Evolutionary conservation across 306 rosid species (phyloP).

Genomic region (Nissolia schottii): DNA sequence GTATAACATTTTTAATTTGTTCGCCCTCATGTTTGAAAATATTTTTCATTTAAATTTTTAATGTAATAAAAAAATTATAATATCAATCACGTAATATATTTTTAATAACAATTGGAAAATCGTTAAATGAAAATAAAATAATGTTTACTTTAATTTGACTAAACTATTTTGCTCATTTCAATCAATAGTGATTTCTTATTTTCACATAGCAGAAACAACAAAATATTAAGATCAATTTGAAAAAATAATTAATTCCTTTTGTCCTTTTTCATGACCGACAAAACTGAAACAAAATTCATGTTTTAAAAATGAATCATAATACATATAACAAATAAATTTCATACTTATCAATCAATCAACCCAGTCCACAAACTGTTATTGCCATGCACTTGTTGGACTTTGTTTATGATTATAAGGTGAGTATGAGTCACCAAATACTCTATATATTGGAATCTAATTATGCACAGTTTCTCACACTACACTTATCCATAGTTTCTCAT

Average conservation of each 20-base stretch:
- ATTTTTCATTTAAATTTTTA: too few relatives aligned
- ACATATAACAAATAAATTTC: not conserved
- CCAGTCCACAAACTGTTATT: not conserved
- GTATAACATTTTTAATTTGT: too few relatives aligned
- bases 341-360: not conserved
- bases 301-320: not conserved
- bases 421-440: not conserved
- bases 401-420: not conserved
- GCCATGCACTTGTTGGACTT: not conserved
- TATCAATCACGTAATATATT: too few relatives aligned
- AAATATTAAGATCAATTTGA: not conserved
- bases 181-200: not conserved
- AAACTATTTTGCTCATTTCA: not conserved
- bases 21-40: too few relatives aligned
- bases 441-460: conserved; percentile 13
- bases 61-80: too few relatives aligned
- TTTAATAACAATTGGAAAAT: too few relatives aligned
- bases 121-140: too few relatives aligned
- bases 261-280: not conserved
- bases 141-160: not conserved
- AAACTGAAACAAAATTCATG: not conserved
- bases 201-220: not conserved
- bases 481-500: not conserved
- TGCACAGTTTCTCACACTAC: not conserved
- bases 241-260: not conserved